Percentiles rank a stretch among this genome's conserved stretches.
Evolutionary conservation across 441 rosid species (phyloP).

Genomic region (Dalechampia spathulata): DNA sequence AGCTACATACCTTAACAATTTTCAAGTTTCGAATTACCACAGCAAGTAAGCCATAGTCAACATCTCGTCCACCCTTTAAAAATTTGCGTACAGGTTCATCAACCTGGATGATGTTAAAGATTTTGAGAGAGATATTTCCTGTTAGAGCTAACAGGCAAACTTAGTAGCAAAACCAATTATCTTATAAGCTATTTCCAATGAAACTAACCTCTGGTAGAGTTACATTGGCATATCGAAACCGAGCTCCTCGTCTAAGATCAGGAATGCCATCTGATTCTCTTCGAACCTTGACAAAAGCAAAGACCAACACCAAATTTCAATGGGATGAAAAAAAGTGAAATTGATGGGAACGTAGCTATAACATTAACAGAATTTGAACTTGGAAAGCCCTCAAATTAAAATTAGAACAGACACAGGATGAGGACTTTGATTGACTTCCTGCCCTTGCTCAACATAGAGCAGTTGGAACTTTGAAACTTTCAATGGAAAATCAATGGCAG

Average conservation of each 20-base stretch:
- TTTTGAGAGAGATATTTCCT: conserved; percentile 17
- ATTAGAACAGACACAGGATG: not conserved
- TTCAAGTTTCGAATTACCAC: conserved; percentile 74
- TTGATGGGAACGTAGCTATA: not conserved
- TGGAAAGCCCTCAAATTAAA: conserved; percentile 11
- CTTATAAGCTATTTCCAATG: conserved; percentile 7
- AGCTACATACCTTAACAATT: conserved; percentile 52
- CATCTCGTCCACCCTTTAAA: conserved; percentile 60
- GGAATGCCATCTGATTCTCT: conserved; percentile 92
- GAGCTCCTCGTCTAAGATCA: conserved; percentile 83
- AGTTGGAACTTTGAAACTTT: conserved; percentile 1
- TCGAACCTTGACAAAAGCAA: conserved; percentile 42
- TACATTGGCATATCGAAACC: conserved; percentile 78
- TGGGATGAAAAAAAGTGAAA: conserved; percentile 8
- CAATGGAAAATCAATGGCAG: conserved; percentile 20
- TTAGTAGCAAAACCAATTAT: conserved; percentile 7
- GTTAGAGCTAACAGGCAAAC: conserved; percentile 1
- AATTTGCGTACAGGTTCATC: conserved; percentile 48
- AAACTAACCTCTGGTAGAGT: conserved; percentile 71
- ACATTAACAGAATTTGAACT: conserved; percentile 6
- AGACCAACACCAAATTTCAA: conserved; percentile 15
- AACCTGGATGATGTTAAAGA: conserved; percentile 42
- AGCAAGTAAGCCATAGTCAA: conserved; percentile 65
- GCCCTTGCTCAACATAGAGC: conserved; percentile 2
- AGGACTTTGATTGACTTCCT: conserved; percentile 7